Conservation (phyloP, 805 yeast genomes). For the Ogataea haglerorum region DNA sequence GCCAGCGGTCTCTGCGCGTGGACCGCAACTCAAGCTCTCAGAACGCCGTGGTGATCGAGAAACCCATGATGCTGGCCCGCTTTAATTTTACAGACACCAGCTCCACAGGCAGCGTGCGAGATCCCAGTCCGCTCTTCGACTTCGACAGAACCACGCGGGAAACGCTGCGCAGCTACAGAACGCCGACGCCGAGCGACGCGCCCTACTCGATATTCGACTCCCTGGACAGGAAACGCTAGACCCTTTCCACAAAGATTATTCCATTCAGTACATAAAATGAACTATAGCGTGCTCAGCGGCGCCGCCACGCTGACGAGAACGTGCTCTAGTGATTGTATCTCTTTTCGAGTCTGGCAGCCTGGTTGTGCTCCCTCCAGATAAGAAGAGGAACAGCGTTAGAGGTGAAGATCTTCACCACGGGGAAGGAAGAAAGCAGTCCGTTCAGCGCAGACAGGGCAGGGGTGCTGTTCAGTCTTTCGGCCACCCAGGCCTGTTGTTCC, state of each 20-base stretch:
- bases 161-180: slow-evolving; percentile 8
- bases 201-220: slow-evolving; percentile 18
- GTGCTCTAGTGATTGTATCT: slow-evolving; percentile 12
- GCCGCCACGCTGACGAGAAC: neutral
- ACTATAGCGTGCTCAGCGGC: slow-evolving; percentile 3
- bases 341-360: slow-evolving; percentile 23
- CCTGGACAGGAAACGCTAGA: slow-evolving; percentile 3
- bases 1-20: slow-evolving; percentile 9
- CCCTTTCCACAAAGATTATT: slow-evolving; percentile 2
- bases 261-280: slow-evolving; percentile 7
- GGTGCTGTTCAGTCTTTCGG: slow-evolving; percentile 42
- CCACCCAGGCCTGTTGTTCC: slow-evolving; percentile 48
- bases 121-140: slow-evolving; percentile 10
- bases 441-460: slow-evolving; percentile 59
- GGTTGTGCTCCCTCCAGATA: slow-evolving; percentile 43
- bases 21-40: slow-evolving; percentile 9
- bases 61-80: slow-evolving; percentile 8
- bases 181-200: slow-evolving; percentile 10
- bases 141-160: slow-evolving; percentile 3
- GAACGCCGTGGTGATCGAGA: slow-evolving; percentile 5
- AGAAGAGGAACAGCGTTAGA: slow-evolving; percentile 60
- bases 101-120: slow-evolving; percentile 5
- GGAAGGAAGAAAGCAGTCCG: slow-evolving; percentile 57
- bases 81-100: slow-evolving; percentile 7
- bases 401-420: slow-evolving; percentile 53